Evolutionary conservation across 768 basidiomycete species (phyloP).

Genomic region (Vararia minispora): DNA sequence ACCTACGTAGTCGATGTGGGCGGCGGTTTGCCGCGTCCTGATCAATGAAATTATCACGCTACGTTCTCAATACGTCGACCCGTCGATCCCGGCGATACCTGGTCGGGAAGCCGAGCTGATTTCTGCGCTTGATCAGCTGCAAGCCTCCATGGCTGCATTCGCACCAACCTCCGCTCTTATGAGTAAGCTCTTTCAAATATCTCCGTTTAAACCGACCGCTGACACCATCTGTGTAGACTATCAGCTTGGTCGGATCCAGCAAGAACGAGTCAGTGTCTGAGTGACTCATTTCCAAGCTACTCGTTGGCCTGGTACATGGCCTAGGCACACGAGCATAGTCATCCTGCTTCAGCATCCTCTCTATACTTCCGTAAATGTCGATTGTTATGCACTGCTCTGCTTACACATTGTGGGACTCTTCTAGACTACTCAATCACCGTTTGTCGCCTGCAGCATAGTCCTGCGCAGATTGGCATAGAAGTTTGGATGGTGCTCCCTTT

Average conservation of each 20-base stretch:
- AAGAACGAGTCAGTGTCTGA: slow-evolving; percentile 11
- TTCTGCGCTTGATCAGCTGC: slow-evolving; percentile 9
- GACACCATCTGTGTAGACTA: slow-evolving; percentile 3
- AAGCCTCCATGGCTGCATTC: slow-evolving; percentile 4
- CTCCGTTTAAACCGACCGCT: background rate
- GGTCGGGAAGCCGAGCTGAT: slow-evolving; percentile 8
- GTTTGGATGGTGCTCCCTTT: no score
- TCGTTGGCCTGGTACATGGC: no score
- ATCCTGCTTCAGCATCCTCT: no score
- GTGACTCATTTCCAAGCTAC: no score
- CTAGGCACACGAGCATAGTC: no score
- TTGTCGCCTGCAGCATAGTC: no score
- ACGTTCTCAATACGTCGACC: slow-evolving; percentile 7
- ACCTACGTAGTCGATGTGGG: slow-evolving; percentile 8
- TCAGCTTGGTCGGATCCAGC: slow-evolving; percentile 10
- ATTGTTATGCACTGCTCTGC: no score
- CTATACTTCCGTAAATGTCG: no score
- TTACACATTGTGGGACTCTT: no score
- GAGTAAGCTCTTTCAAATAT: slow-evolving; percentile 3
- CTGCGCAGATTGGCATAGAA: no score
- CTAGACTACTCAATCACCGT: no score
- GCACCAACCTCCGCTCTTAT: slow-evolving; percentile 7
- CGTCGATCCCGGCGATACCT: background rate
- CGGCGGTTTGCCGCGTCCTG: slow-evolving; percentile 10
- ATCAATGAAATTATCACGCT: slow-evolving; percentile 10